These are phyloP conservation scores for Omphalea diandra DNA, from an alignment of 441 rosid genomes.

Conservation along the genomic window DNA sequence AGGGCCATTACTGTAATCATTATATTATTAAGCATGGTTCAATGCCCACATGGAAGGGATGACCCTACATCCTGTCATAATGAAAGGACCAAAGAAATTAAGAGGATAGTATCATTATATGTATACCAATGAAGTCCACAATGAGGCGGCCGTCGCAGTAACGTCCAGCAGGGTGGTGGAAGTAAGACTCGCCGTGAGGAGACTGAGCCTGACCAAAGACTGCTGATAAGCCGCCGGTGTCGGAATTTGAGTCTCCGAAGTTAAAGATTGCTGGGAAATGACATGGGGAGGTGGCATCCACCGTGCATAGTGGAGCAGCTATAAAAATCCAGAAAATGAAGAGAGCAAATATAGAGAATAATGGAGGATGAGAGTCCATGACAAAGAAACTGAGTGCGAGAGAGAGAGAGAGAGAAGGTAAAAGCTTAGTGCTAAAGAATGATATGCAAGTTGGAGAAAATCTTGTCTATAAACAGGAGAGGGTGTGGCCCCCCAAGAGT, in stretches of 20 bases:
- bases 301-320: constrained; percentile 9
- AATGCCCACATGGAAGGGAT: too few relatives aligned
- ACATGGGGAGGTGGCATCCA: constrained; percentile 20
- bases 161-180: constrained; percentile 33
- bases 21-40: too few relatives aligned
- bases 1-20: too few relatives aligned
- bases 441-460: too few relatives aligned
- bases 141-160: constrained; percentile 32
- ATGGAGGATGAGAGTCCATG: constrained; percentile 33
- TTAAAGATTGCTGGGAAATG: constrained; percentile 39
- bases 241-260: constrained; percentile 45
- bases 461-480: background rate
- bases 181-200: constrained; percentile 37
- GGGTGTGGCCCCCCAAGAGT: constrained; percentile 3
- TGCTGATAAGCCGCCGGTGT: constrained; percentile 36
- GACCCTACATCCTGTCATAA: too few relatives aligned
- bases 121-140: constrained; percentile 29
- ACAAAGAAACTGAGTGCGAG: background rate
- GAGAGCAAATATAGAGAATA: constrained; percentile 17
- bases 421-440: background rate
- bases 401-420: background rate
- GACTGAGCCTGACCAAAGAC: constrained; percentile 24
- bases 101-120: too few relatives aligned
- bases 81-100: too few relatives aligned
- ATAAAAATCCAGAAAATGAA: background rate